phyloP scores from a whole-genome alignment of 257 asterid genomes.

The Solanum medicagineum region DNA sequence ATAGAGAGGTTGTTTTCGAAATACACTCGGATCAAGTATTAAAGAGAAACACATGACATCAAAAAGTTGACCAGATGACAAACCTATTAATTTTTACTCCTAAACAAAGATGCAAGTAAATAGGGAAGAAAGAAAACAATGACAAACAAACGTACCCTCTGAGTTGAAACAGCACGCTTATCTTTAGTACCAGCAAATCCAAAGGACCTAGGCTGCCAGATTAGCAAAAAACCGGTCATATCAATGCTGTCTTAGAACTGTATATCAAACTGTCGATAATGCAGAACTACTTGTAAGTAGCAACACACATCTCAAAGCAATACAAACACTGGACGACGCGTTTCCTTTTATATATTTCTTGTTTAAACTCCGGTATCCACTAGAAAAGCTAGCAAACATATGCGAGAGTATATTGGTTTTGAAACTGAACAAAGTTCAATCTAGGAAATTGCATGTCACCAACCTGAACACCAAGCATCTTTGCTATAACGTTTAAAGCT shows the following conservation, averaged over 20 bases:
- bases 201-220: slow-evolving; percentile 76
- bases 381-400: not conserved
- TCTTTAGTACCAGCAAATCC: slow-evolving; percentile 98
- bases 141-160: slow-evolving; percentile 46
- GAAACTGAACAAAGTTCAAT: not conserved
- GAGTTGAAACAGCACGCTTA: slow-evolving; percentile 83
- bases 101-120: not conserved
- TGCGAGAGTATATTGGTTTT: not conserved
- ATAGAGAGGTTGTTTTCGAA: not conserved
- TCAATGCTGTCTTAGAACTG: not conserved
- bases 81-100: not conserved
- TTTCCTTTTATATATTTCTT: not conserved
- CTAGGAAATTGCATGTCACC: not conserved
- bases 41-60: not conserved
- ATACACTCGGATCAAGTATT: not conserved
- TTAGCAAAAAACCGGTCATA: slow-evolving; percentile 8
- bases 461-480: slow-evolving; percentile 97
- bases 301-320: not conserved
- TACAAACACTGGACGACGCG: not conserved
- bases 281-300: not conserved
- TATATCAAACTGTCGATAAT: not conserved
- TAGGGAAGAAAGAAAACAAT: not conserved
- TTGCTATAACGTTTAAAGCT: slow-evolving; percentile 73
- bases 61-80: not conserved
- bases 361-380: not conserved